Evolutionary conservation across 192 early-diverging fungal species (phyloP), one percentile per base, ranked within the genome.

Genomic region (Entomortierella lignicola): DNA sequence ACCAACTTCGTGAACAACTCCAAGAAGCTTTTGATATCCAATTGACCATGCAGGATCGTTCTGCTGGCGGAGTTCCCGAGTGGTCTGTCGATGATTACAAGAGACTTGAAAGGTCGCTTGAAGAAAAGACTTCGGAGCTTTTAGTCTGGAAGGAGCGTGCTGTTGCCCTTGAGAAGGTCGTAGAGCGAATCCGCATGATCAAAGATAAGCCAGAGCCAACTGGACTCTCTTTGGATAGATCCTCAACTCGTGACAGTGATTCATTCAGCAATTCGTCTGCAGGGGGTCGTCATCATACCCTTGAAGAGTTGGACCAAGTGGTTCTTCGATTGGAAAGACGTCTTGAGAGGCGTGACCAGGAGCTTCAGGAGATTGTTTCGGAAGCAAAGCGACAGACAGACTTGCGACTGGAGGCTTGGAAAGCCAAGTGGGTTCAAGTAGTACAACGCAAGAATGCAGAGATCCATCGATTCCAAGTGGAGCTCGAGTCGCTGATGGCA

Each of bases 21-120:
- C 75, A 79, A n/a, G 75, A 79, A 41, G 75, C 75, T 7, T 79
- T 79, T 61, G 75, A 79, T 39, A 79, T 79, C 15, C 75, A 79
- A 31, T 12, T 65, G 61, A 61, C 67, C 18, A 59, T 79, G 75
- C 54, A 61, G 32, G 75, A 79, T 20, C 67, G 68, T 12, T 32
- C 55, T 10, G 60, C 37, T 25, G 75, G 63, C 15, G 68, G 63
- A 34, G 63, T 65, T 26, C 52, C 62, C 13, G 75, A 79, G 42
- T 79, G 75, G 75, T 60, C 67, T 10, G 47, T 70, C 6, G 75
- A 79, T 29, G 75, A 79, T 34, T 79, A 41, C 43, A 79, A 70
- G 67, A 58, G 67, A 42, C 56, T 79, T 55, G 75, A 79, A 47
- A 63, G 50, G 34, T 62, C 75, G 1, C 41, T 79, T 43, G 75